Conservation (phyloP, 164 flowering plant species). For the Santalum album region DNA sequence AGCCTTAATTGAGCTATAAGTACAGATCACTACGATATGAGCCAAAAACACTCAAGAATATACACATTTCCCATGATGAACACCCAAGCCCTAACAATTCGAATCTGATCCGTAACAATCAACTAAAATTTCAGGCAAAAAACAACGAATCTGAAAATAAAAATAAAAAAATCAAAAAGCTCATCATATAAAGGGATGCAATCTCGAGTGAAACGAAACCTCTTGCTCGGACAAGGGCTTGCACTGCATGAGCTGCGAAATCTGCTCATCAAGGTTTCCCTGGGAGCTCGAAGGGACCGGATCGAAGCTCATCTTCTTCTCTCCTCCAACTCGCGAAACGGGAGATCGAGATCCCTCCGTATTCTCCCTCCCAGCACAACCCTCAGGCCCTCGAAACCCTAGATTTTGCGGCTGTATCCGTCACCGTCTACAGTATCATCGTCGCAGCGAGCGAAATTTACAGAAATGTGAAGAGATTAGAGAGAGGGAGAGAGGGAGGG, state of each 20-base stretch:
- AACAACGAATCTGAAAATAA: neutral
- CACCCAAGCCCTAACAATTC: slow-evolving; percentile 5
- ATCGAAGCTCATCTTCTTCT: slow-evolving; percentile 48
- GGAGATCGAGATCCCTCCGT: slow-evolving; percentile 16
- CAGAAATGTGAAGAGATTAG: neutral
- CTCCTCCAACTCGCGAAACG: neutral
- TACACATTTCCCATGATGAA: neutral
- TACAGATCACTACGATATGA: slow-evolving; percentile 14
- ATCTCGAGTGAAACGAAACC: slow-evolving; percentile 23
- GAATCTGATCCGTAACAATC: slow-evolving; percentile 13
- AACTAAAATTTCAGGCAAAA: too few relatives aligned
- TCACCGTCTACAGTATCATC: neutral
- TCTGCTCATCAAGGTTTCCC: slow-evolving; percentile 78
- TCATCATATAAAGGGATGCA: neutral
- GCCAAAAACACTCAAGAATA: neutral
- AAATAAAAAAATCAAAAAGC: neutral
- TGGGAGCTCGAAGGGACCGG: slow-evolving; percentile 46
- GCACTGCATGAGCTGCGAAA: slow-evolving; percentile 95
- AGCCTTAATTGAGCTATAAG: slow-evolving; percentile 3
- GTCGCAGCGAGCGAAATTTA: neutral
- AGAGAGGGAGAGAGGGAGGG: slow-evolving; percentile 4
- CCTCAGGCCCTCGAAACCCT: slow-evolving; percentile 10
- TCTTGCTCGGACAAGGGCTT: slow-evolving; percentile 85
- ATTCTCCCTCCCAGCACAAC: slow-evolving; percentile 1
- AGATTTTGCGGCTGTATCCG: slow-evolving; percentile 4